A percentile compares a stretch with the other conserved stretches of the same genome.
Evolutionary conservation across 2,329 filamentous ascomycete genomes (phyloP).

Genomic region (Trichoderma simmonsii): DNA sequence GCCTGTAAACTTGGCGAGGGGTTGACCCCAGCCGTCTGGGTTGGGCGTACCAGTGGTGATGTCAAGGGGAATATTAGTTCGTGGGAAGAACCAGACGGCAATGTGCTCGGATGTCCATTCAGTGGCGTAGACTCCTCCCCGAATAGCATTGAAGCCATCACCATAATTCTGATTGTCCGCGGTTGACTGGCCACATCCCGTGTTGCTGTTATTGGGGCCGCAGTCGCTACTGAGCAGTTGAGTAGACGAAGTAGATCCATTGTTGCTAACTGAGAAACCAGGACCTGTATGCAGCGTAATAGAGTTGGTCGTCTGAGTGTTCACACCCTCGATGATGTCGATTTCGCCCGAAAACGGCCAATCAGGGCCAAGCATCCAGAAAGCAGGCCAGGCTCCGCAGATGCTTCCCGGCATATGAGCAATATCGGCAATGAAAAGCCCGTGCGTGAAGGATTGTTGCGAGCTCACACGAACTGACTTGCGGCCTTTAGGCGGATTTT

Average conservation of each 20-base stretch:
- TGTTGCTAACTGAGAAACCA: constrained; percentile 56
- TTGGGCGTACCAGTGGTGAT: constrained; percentile 58
- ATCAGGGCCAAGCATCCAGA: constrained; percentile 63
- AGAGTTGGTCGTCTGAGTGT: constrained; percentile 55
- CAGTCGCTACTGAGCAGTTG: constrained; percentile 53
- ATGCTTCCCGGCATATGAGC: constrained; percentile 69
- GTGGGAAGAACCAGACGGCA: constrained; percentile 78
- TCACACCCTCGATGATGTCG: constrained; percentile 77
- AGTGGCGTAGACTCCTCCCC: constrained; percentile 69
- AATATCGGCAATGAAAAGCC: constrained; percentile 70
- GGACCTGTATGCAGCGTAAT: constrained; percentile 66
- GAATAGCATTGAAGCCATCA: constrained; percentile 64
- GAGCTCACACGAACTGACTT: constrained; percentile 68
- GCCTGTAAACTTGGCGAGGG: constrained; percentile 65
- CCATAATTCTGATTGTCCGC: constrained; percentile 57
- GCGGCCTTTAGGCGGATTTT: constrained; percentile 57
- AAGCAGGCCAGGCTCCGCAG: constrained; percentile 75
- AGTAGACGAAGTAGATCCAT: constrained; percentile 45
- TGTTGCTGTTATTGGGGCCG: constrained; percentile 48
- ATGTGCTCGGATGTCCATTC: constrained; percentile 75
- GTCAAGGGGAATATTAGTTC: constrained; percentile 61
- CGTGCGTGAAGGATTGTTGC: constrained; percentile 62
- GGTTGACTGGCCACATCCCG: constrained; percentile 59
- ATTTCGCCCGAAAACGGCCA: constrained; percentile 74
- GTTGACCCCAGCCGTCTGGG: constrained; percentile 65